Evolutionary conservation across 345 rosid genomes (phyloP), one percentile per base, ranked within the genome.

Genomic region (Reutealis trisperma): DNA sequence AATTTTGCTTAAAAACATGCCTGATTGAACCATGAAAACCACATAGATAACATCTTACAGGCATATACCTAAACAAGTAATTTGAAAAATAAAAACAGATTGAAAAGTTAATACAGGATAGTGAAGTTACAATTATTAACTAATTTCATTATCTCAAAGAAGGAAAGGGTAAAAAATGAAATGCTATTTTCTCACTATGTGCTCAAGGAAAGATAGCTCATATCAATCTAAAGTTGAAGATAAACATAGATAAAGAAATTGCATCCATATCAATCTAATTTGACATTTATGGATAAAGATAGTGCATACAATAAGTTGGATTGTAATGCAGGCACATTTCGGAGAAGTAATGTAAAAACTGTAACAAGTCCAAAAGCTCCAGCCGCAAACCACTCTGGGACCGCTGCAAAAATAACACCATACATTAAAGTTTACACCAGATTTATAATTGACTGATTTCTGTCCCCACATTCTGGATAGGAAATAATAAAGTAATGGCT

Each of bases 351-450:
- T 14, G 99, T 89, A 63, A 90, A 92, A 80, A 92, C 70, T 16
- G 99, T 87, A 79, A 90, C 92, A 79, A 91, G 73, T 84, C 96
- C 99, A 85, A 95, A 95, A 60, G 98, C 86, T 30, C 91, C 96
- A 68, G 99, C 97, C 72, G 98, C 99, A 84, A 95, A 89, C 98
- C 99, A 95, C 84, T 93, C 96, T 14, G 99, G 99, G 37, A 93
- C 94, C 42, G 93, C 99, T 95, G 91, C 85, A 85, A 57, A 78
- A 82, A 62, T 19, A 68, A 71, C 41, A 57, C 15, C 24, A 73
- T 55, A 52, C 41, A 6, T 70, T 37, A 67, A 58, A 57, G 52
- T 69, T 75, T 27, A 75, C 18, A 64, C 14, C 15, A 32, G 61
- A 57, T 59, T 68, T 70, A 65, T 67, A 49, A 51, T 1, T 22